Evolutionary conservation across 768 basidiomycete species (phyloP).

Genomic region (Pleurotus giganteus): DNA sequence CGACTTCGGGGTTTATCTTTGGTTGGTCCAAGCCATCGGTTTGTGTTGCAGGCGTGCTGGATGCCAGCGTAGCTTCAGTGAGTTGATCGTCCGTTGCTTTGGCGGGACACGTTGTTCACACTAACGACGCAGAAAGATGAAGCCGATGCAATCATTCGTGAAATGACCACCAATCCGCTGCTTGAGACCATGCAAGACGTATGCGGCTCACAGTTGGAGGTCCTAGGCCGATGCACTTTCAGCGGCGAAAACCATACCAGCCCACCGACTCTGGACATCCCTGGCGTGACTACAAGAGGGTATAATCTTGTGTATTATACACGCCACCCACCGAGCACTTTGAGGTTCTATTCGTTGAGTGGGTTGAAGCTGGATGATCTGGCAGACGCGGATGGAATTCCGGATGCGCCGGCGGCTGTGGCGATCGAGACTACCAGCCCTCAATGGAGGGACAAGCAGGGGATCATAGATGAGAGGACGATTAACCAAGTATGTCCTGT

Average conservation of each 20-base stretch:
- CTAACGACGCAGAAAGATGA: slow-evolving; percentile 14
- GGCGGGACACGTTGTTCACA: slow-evolving; percentile 14
- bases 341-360: slow-evolving; percentile 65
- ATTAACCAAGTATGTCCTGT: slow-evolving; percentile 36
- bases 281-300: slow-evolving; percentile 14
- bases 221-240: slow-evolving; percentile 33
- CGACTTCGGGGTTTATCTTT: slow-evolving; percentile 48
- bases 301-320: slow-evolving; percentile 46
- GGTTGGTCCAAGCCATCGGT: slow-evolving; percentile 52
- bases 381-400: slow-evolving; percentile 8
- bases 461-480: slow-evolving; percentile 32
- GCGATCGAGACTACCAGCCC: slow-evolving; percentile 36
- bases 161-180: slow-evolving; percentile 18
- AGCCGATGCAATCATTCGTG: slow-evolving; percentile 16
- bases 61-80: slow-evolving; percentile 27
- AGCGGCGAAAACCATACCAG: background rate
- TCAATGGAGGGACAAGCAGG: slow-evolving; percentile 12
- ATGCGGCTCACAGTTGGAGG: slow-evolving; percentile 29
- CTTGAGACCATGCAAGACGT: slow-evolving; percentile 25
- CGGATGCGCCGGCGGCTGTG: background rate
- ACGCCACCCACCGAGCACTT: slow-evolving; percentile 48
- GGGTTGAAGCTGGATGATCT: slow-evolving; percentile 26
- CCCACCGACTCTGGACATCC: slow-evolving; percentile 9
- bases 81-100: slow-evolving; percentile 13
- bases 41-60: slow-evolving; percentile 53